Evolutionary conservation across 495 filamentous ascomycete species (phyloP), one percentile per base, ranked within the genome.

Genomic region (Penicillium roqueforti): DNA sequence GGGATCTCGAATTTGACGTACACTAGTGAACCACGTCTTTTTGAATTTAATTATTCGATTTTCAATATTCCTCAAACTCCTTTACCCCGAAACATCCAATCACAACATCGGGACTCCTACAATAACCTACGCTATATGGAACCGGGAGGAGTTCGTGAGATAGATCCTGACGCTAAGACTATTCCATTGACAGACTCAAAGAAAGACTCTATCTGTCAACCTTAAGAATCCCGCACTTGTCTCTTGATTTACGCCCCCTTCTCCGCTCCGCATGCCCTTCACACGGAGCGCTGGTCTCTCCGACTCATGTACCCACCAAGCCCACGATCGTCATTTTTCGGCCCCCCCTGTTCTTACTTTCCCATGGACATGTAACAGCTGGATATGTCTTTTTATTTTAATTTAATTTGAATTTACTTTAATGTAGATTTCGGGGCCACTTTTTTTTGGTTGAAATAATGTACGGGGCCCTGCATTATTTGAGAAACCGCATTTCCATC

Each of bases 241-340:
- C 28, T 29, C 28, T 29, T 11, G 8, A 29, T 29, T 2, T n/a
- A n/a, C n/a, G n/a, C n/a, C n/a, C n/a, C n/a, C 22, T 23, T 23
- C 22, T 29, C 9, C 28, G 8, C 28, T 29, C 9, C 11, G 28
- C 25, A 10, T n/a, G 32, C 32, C 32, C 32, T 36, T 36, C 14
- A 36, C 14, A n/a, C 32, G 32, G 32, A 29, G 28, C 28, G 3
- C 9, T 29, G 28, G 28, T 29, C 1, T n/a, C 31, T 34, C 31
- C 13, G 31, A 34, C 32, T 36, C 28, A 29, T 11, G 32, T 36
- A 36, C 14, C 32, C 65, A 60, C 57, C 67, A 69, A 11, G 69
- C 70, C 68, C 67, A 70, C 68, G 71, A 75, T 75, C 71, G 71
- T 71, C 71, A 66, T 61, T 68, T 69, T 72, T 60, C 59, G 68